Conservation (phyloP, 192 early-diverging fungal species). For the Coemansia sp. region DNA sequence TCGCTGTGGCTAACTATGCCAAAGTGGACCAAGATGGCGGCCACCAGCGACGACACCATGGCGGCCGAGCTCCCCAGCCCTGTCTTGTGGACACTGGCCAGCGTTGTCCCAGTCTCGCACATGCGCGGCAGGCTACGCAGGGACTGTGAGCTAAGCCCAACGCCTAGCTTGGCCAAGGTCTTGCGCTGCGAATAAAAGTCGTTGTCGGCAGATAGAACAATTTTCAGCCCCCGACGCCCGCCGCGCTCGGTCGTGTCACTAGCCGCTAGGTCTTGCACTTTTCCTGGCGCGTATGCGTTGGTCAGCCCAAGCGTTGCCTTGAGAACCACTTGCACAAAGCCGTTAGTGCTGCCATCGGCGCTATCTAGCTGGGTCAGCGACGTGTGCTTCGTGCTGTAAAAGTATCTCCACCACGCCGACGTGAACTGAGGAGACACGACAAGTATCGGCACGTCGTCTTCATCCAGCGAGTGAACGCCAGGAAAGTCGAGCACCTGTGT, state of each 20-base stretch:
- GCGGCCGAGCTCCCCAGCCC: constrained; percentile 97
- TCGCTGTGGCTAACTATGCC: constrained; percentile 27
- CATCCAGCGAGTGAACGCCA: not conserved
- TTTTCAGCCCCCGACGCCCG: constrained; percentile 55
- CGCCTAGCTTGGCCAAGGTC: constrained; percentile 54
- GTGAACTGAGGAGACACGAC: constrained; percentile 84
- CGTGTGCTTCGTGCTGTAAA: constrained; percentile 13
- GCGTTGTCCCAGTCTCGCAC: constrained; percentile 59
- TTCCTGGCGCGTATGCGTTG: constrained; percentile 11
- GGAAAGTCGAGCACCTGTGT: constrained; percentile 8
- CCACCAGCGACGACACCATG: constrained; percentile 88
- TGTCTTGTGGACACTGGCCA: constrained; percentile 83
- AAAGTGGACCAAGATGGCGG: constrained; percentile 75
- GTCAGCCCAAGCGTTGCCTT: constrained; percentile 24
- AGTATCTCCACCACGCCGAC: constrained; percentile 79
- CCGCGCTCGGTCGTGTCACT: not conserved
- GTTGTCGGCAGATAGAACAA: constrained; percentile 86
- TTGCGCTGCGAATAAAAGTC: constrained; percentile 98
- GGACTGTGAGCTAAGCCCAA: constrained; percentile 57
- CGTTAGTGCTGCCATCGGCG: constrained; percentile 25
- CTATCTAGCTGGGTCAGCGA: constrained; percentile 28
- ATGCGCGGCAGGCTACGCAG: constrained; percentile 62
- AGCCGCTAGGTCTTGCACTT: not conserved
- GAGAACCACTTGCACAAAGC: constrained; percentile 49
- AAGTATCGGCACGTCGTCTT: constrained; percentile 30